Evolutionary conservation across 2,329 filamentous ascomycete genomes (phyloP).

Genomic region (Tympanopsis confertula): DNA sequence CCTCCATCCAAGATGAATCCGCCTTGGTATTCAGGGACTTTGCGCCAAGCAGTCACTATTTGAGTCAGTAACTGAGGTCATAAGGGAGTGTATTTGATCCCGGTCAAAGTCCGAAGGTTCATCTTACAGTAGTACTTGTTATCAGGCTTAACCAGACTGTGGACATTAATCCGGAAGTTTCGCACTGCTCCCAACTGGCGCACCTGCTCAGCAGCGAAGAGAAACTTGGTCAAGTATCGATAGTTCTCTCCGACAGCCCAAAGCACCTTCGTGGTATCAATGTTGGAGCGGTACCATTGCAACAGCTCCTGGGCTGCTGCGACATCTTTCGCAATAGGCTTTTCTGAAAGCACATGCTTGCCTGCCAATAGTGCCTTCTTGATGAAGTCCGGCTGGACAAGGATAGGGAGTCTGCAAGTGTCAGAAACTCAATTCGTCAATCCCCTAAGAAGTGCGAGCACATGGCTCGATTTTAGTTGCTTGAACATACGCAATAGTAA

Average conservation of each 20-base stretch:
- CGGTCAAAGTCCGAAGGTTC: neutral
- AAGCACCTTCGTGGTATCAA: constrained; percentile 19
- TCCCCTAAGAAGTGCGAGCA: no score
- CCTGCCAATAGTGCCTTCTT: constrained; percentile 32
- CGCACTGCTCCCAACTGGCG: constrained; percentile 32
- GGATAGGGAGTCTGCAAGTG: constrained; percentile 32
- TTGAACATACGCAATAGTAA: constrained; percentile 37
- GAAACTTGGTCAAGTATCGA: constrained; percentile 35
- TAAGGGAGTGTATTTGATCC: neutral
- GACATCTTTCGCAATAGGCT: constrained; percentile 43
- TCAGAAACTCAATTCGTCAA: neutral
- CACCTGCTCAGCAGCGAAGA: constrained; percentile 29
- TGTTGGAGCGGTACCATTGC: constrained; percentile 32
- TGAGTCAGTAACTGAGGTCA: no score
- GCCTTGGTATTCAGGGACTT: constrained; percentile 59
- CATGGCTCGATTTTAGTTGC: no score
- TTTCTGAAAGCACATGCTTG: constrained; percentile 44
- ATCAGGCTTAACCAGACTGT: constrained; percentile 28
- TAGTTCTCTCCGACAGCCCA: constrained; percentile 45
- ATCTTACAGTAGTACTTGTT: constrained; percentile 37
- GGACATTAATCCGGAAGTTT: constrained; percentile 34
- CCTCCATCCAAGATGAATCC: constrained; percentile 69
- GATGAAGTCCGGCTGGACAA: constrained; percentile 36
- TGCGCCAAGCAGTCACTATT: constrained; percentile 43
- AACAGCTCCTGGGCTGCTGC: constrained; percentile 34